Conservation (phyloP, 495 filamentous ascomycete genomes). For the Podospora comata region DNA sequence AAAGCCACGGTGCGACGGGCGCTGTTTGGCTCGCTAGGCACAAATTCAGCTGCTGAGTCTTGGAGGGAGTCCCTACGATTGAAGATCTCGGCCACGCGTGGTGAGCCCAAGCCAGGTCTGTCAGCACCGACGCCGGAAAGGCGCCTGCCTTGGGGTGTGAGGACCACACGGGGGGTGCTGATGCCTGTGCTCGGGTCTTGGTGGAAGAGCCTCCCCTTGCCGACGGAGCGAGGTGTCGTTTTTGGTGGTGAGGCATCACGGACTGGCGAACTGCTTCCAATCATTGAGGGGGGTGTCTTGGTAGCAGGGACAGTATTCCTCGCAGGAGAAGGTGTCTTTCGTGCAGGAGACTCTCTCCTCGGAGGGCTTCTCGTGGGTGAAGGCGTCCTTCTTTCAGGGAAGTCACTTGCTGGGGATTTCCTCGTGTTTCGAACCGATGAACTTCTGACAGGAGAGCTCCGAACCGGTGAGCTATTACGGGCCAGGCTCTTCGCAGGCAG, state of each 20-base stretch:
- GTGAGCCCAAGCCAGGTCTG: constrained; percentile 72
- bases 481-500: constrained; percentile 21
- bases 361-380: constrained; percentile 12
- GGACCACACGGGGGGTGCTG: constrained; percentile 59
- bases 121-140: constrained; percentile 75
- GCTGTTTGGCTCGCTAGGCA: constrained; percentile 39
- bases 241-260: constrained; percentile 23
- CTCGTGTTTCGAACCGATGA: constrained; percentile 8
- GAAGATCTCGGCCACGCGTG: constrained; percentile 67
- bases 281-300: constrained; percentile 26
- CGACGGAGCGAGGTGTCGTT: constrained; percentile 24
- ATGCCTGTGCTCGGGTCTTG: constrained; percentile 55
- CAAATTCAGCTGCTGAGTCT: constrained; percentile 60
- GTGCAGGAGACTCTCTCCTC: constrained; percentile 9
- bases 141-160: constrained; percentile 60
- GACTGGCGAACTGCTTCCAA: constrained; percentile 38
- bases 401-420: not conserved
- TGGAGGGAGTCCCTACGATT: constrained; percentile 70
- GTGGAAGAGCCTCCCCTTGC: constrained; percentile 52
- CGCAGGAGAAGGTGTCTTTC: constrained; percentile 17
- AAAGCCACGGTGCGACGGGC: constrained; percentile 55
- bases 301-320: constrained; percentile 10
- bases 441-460: constrained; percentile 9
- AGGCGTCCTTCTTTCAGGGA: constrained; percentile 7
- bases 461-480: constrained; percentile 31